Conservation (phyloP, 176 grass and related monocot species). For the Zizania latifolia region DNA sequence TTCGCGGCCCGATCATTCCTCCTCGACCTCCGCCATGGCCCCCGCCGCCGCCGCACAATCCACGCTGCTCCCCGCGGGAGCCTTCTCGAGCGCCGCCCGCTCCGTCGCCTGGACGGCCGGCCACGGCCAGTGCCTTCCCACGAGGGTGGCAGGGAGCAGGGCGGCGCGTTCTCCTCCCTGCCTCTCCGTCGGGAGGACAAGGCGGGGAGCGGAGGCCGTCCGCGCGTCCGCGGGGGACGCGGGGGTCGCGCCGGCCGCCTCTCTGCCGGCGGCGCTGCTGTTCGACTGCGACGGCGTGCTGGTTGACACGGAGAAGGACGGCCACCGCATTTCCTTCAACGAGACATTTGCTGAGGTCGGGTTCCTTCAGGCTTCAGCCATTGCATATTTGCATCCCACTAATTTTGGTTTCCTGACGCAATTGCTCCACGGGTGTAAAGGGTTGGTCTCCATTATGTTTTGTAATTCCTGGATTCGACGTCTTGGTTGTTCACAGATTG, state of each 20-base stretch:
- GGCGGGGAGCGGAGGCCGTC: neutral
- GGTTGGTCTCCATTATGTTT: neutral
- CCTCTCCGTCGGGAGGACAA: neutral
- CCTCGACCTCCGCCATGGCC: neutral
- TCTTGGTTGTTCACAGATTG: neutral
- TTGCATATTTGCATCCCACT: too few relatives aligned
- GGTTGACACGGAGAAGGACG: slow-evolving; percentile 94
- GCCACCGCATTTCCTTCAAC: slow-evolving; percentile 93
- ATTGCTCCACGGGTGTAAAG: neutral
- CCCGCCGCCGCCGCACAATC: neutral
- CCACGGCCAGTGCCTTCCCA: neutral
- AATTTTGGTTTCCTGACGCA: neutral
- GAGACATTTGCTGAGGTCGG: slow-evolving; percentile 85
- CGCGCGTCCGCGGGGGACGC: neutral
- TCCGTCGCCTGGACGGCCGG: neutral
- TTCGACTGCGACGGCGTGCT: slow-evolving; percentile 98
- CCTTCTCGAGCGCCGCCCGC: neutral
- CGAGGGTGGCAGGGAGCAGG: neutral
- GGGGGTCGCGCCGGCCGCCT: neutral
- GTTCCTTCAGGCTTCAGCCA: neutral
- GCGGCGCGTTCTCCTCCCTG: neutral
- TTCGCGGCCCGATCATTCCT: too few relatives aligned
- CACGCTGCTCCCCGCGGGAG: slow-evolving; percentile 12
- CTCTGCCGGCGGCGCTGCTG: slow-evolving; percentile 61
- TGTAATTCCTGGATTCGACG: neutral